Conservation (phyloP, 2,329 filamentous ascomycete genomes). For the Beauveria sp. region DNA sequence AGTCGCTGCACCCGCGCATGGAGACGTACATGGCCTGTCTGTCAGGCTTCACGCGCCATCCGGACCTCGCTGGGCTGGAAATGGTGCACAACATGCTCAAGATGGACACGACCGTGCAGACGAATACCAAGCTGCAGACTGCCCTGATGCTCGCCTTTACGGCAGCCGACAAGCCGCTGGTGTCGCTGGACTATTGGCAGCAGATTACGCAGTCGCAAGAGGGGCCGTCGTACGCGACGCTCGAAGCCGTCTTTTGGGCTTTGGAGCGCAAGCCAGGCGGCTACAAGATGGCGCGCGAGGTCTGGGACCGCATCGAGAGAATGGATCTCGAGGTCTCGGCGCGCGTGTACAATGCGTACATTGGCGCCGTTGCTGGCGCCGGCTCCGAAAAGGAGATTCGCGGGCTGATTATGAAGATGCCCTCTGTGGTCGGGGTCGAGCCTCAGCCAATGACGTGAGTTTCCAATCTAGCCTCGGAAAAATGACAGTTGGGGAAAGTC, state of each 20-base stretch:
- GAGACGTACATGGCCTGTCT: slow-evolving; percentile 75
- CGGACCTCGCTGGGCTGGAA: slow-evolving; percentile 53
- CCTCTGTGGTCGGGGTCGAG: slow-evolving; percentile 55
- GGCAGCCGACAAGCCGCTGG: slow-evolving; percentile 55
- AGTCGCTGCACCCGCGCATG: slow-evolving; percentile 55
- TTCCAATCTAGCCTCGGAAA: background rate
- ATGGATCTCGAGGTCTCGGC: slow-evolving; percentile 75
- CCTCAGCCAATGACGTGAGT: slow-evolving; percentile 68
- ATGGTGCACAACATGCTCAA: slow-evolving; percentile 90
- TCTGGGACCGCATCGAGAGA: slow-evolving; percentile 63
- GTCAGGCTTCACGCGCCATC: slow-evolving; percentile 58
- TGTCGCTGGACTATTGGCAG: slow-evolving; percentile 72
- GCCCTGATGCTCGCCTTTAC: slow-evolving; percentile 81
- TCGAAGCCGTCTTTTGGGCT: slow-evolving; percentile 72
- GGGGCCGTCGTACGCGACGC: slow-evolving; percentile 73
- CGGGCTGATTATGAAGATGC: slow-evolving; percentile 57
- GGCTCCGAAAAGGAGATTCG: slow-evolving; percentile 62
- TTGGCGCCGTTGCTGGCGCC: slow-evolving; percentile 64
- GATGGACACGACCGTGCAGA: slow-evolving; percentile 74
- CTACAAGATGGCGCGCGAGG: slow-evolving; percentile 52
- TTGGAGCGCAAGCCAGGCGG: slow-evolving; percentile 58
- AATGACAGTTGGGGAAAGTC: too few relatives aligned
- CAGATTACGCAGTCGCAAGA: slow-evolving; percentile 78
- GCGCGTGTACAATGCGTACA: slow-evolving; percentile 67
- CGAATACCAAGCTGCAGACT: slow-evolving; percentile 70